Percentiles rank a stretch among this genome's conserved stretches.
Evolutionary conservation across 2,329 filamentous ascomycete species (phyloP).

Genomic region (Cadophora sp.): DNA sequence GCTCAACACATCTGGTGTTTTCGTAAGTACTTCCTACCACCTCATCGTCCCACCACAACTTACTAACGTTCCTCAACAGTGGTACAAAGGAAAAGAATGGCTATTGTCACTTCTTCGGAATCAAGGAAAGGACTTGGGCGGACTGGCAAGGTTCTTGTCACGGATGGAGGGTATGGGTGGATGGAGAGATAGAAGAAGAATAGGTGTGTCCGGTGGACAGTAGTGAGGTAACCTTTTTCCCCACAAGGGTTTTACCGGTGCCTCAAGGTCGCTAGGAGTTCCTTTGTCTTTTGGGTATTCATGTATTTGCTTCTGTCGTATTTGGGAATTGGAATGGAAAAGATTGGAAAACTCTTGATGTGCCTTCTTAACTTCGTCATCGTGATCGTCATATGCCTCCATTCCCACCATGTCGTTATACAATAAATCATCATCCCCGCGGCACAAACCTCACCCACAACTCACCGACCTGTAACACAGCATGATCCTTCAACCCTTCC

Average conservation of each 20-base stretch:
- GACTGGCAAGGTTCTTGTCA: background rate
- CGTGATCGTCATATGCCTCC: background rate
- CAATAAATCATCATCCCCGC: background rate
- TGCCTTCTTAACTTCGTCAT: background rate
- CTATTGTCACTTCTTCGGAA: background rate
- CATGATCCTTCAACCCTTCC: constrained; percentile 27
- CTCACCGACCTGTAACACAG: constrained; percentile 24
- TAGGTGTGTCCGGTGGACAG: constrained; percentile 18
- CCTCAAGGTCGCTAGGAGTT: constrained; percentile 4
- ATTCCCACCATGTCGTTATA: background rate
- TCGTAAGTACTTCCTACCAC: background rate
- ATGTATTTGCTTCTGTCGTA: background rate
- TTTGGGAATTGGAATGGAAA: background rate
- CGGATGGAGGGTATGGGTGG: background rate
- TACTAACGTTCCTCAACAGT: too few species aligned
- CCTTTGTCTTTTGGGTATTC: background rate
- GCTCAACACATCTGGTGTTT: constrained; percentile 1
- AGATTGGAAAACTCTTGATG: background rate
- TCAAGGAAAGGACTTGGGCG: background rate
- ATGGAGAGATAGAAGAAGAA: too few species aligned
- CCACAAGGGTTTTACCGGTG: constrained; percentile 20
- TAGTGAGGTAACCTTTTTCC: constrained; percentile 23
- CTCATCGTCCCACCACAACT: too few species aligned
- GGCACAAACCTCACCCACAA: constrained; percentile 27
- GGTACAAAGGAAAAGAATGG: background rate